These are phyloP conservation scores for Solidago caesia DNA, from an alignment of 129 eudicot species.

Conservation along the genomic window DNA sequence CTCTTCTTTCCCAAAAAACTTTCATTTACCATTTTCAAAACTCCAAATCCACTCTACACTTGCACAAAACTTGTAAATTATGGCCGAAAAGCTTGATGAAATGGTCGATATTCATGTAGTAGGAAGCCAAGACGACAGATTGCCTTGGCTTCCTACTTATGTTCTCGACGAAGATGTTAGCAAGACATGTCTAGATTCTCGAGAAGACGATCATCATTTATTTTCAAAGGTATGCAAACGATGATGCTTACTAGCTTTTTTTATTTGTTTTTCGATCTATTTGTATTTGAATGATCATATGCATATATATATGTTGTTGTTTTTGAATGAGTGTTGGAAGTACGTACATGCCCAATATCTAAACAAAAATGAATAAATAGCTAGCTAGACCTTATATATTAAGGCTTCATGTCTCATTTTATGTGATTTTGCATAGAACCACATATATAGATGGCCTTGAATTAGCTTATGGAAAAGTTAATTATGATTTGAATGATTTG, in stretches of 20 bases:
- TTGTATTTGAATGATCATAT: neutral
- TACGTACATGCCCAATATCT: too few relatives aligned
- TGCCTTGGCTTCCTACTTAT: conserved; percentile 41
- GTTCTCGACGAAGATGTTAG: conserved; percentile 22
- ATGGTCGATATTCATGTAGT: conserved; percentile 18
- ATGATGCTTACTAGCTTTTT: neutral
- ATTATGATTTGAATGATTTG: neutral
- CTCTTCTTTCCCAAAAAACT: conserved; percentile 23
- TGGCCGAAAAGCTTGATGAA: conserved; percentile 28
- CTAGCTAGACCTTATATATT: too few relatives aligned
- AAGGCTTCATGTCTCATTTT: too few relatives aligned
- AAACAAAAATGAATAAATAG: too few relatives aligned
- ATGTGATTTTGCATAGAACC: too few relatives aligned
- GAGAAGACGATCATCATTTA: conserved; percentile 23
- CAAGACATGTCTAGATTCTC: conserved; percentile 23
- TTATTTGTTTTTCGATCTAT: neutral
- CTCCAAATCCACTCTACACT: too few relatives aligned
- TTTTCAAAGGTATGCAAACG: conserved; percentile 21
- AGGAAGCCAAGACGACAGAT: conserved; percentile 16
- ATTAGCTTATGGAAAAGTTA: too few relatives aligned
- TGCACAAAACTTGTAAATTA: conserved; percentile 8
- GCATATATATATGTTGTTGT: neutral
- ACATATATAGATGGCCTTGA: too few relatives aligned
- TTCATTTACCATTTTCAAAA: conserved; percentile 25
- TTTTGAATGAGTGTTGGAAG: too few relatives aligned